Evolutionary conservation across 2,329 filamentous ascomycete species (phyloP), one percentile per base, ranked within the genome.

Genomic region (Verticillium nonalfalfae): DNA sequence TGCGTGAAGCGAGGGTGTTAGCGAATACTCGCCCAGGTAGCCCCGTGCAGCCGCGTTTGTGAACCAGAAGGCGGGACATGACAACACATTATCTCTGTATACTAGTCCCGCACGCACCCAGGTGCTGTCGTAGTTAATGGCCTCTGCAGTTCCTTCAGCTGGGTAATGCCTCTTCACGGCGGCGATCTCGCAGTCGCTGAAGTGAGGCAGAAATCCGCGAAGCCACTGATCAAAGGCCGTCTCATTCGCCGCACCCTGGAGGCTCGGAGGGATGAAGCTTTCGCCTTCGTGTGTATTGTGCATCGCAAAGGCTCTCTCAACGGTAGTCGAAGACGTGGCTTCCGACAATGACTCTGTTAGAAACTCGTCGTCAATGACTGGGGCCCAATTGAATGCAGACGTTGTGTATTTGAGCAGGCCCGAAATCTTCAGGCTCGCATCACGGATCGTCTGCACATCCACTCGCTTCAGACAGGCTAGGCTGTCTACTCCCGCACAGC

Each of bases 261-360:
- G 73, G 0, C 79, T 81, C 0, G 78, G 68, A 0, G 84, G 83
- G 26, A 86, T 74, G 66, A 89, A 88, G 63, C 84, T 85, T 68
- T 87, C 80, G 26, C 86, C 85, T 70, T 88, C 85, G 67, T 86
- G 81, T 0, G 81, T 78, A 68, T 88, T 88, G 69, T 87, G 87
- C 76, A 81, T 82, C 15, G 78, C 76, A 64, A 81, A 82, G 0
- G 79, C 77, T 7, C 72, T 69, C 2, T 81, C 75, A 2, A 77
- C 76, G 58, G 83, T 79, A 10, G 84, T 70, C 4, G 67, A 69
- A 0, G 66, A 64, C 0, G 79, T 73, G 1, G 78, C 79, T 1
- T 76, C 65, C 2, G 78, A 82, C 2, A 88, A 73, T 18, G 74
- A 73, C 60, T 76, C 69, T 1, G 67, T 73, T 54, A 88, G 71